Conservation (phyloP, 176 grass and related monocot genomes). For the Hordeum marinum region DNA sequence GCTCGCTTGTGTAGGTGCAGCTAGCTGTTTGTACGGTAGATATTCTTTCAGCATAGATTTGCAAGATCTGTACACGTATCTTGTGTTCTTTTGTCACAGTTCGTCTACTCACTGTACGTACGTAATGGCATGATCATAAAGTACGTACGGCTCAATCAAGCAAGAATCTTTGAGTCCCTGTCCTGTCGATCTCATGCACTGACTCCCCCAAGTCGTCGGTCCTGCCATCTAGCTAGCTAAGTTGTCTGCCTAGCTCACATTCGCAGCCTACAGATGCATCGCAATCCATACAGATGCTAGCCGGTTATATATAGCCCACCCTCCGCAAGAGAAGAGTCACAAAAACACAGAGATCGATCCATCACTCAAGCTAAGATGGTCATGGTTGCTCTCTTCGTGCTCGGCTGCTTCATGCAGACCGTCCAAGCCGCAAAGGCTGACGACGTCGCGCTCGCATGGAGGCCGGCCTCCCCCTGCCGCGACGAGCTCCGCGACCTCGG, state of each 20-base stretch:
- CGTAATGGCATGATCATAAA: neutral
- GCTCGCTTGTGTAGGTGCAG: neutral
- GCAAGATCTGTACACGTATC: neutral
- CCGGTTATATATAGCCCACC: neutral
- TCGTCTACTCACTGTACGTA: neutral
- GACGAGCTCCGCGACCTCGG: constrained; percentile 25
- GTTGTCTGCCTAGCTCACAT: neutral
- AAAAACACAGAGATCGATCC: neutral
- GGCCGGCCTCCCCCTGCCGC: neutral
- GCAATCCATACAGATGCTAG: too few species aligned
- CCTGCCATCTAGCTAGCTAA: neutral
- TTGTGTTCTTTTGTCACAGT: neutral
- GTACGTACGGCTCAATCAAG: neutral
- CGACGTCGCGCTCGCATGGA: neutral
- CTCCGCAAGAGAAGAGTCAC: neutral
- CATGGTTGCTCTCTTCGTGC: neutral
- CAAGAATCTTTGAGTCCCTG: neutral
- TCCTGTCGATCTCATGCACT: neutral
- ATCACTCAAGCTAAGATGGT: neutral
- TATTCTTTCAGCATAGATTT: neutral
- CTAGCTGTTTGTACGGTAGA: neutral
- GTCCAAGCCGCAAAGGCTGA: neutral
- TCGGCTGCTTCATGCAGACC: neutral
- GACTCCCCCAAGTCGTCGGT: neutral
- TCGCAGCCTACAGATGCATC: neutral